Evolutionary conservation across 2,329 filamentous ascomycete species (phyloP).

Genomic region (Xylaria sp.): DNA sequence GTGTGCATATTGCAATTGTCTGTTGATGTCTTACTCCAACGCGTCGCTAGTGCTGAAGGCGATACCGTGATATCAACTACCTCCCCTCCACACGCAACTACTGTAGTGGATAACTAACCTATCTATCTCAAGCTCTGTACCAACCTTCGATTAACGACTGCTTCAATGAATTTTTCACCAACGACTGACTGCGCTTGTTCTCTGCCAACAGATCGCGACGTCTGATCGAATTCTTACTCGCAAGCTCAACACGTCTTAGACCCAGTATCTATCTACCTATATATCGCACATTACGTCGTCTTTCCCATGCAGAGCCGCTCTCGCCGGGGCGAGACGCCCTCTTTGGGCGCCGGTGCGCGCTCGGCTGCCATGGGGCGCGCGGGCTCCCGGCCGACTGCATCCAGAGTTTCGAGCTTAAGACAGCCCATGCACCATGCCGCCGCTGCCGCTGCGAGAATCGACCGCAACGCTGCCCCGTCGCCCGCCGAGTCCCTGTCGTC

Average conservation of each 20-base stretch:
- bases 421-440: conserved; percentile 43
- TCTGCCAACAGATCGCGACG: not conserved
- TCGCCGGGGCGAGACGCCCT: conserved; percentile 48
- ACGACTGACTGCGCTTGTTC: not conserved
- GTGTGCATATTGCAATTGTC: conserved; percentile 37
- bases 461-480: conserved; percentile 66
- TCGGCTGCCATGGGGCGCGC: conserved; percentile 40
- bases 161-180: not conserved
- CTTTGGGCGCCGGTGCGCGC: conserved; percentile 42
- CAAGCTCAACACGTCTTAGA: conserved; percentile 6
- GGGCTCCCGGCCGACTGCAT: conserved; percentile 40
- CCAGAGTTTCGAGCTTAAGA: conserved; percentile 44
- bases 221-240: conserved; percentile 13
- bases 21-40: conserved; percentile 18
- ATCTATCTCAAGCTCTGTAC: too few species aligned
- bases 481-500: conserved; percentile 77
- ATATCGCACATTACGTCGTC: not conserved
- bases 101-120: too few species aligned
- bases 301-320: conserved; percentile 49
- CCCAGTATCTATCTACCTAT: not conserved
- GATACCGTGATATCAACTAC: not conserved
- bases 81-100: not conserved
- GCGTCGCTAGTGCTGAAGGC: conserved; percentile 26
- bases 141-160: not conserved
- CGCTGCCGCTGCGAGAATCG: conserved; percentile 46